These are phyloP conservation scores for Alternaria conjuncta DNA, from an alignment of 2,329 filamentous ascomycete species.

Conservation along the genomic window DNA sequence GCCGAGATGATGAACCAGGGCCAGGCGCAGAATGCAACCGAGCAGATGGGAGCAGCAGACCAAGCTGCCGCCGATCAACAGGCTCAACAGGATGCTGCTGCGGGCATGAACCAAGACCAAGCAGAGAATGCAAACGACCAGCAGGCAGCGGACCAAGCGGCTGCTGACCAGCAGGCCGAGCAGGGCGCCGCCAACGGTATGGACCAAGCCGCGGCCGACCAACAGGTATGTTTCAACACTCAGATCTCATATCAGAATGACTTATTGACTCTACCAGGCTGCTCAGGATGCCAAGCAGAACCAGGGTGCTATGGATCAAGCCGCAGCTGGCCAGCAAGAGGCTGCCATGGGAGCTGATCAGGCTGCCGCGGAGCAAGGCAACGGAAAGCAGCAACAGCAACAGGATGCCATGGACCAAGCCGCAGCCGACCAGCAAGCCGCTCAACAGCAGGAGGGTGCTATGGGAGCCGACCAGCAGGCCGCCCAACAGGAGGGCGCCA, in stretches of 20 bases:
- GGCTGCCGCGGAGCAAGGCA: conserved; percentile 7
- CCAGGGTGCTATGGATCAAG: neutral
- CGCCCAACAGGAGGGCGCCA: neutral
- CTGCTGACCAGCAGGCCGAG: neutral
- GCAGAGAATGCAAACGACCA: neutral
- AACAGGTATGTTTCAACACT: neutral
- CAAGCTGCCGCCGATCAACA: conserved; percentile 9
- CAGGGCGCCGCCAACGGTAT: neutral
- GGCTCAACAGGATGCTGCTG: neutral
- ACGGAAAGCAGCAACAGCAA: neutral
- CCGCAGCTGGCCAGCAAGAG: conserved; percentile 2
- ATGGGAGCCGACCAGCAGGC: neutral
- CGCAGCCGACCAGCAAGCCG: conserved; percentile 6
- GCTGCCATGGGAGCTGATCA: neutral
- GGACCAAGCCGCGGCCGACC: conserved; percentile 4
- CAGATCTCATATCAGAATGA: neutral
- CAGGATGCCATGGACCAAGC: neutral
- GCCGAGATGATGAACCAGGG: neutral
- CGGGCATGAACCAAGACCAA: neutral
- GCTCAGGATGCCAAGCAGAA: neutral
- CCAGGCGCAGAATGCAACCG: neutral
- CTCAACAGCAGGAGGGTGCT: neutral
- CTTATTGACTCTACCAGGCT: neutral
- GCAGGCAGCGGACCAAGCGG: neutral
- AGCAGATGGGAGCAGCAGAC: neutral